Percentiles rank a stretch among this genome's conserved stretches.
phyloP scores from a whole-genome alignment of 2,329 filamentous ascomycete species.

The Arthrobotrys sinensis region DNA sequence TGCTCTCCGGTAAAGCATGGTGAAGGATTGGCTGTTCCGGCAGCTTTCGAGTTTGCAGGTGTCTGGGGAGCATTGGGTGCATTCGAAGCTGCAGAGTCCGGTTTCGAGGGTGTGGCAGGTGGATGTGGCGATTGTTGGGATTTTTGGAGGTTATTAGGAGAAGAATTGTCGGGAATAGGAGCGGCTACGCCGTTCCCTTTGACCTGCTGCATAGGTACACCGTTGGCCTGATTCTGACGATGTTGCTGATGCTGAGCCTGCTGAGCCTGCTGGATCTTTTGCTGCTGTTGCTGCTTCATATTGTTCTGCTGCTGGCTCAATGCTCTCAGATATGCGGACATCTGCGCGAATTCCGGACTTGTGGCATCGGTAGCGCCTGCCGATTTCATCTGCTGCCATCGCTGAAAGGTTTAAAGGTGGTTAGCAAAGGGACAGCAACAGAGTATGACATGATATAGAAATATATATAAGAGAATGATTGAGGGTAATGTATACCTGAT shows the following conservation, averaged over 20 bases:
- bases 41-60: constrained; percentile 64
- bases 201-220: constrained; percentile 62
- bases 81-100: constrained; percentile 28
- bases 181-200: constrained; percentile 29
- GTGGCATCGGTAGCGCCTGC: constrained; percentile 84
- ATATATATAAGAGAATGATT: neutral
- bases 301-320: constrained; percentile 82
- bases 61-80: constrained; percentile 36
- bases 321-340: constrained; percentile 63
- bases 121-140: constrained; percentile 50
- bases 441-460: neutral
- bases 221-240: constrained; percentile 65
- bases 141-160: constrained; percentile 49
- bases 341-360: constrained; percentile 78
- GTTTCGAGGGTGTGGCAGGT: constrained; percentile 45
- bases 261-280: constrained; percentile 73
- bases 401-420: constrained; percentile 71
- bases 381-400: constrained; percentile 90
- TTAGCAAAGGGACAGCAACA: neutral
- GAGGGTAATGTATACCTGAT: constrained; percentile 31
- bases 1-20: constrained; percentile 80
- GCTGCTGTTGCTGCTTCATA: constrained; percentile 78
- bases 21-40: constrained; percentile 62
- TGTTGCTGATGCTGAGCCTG: constrained; percentile 68
- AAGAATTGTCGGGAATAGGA: constrained; percentile 20